Percentiles rank a stretch among this genome's conserved stretches.
These are phyloP conservation scores for Aspergillus sp. DNA, from an alignment of 2,329 filamentous ascomycete genomes.

Conservation along the genomic window DNA sequence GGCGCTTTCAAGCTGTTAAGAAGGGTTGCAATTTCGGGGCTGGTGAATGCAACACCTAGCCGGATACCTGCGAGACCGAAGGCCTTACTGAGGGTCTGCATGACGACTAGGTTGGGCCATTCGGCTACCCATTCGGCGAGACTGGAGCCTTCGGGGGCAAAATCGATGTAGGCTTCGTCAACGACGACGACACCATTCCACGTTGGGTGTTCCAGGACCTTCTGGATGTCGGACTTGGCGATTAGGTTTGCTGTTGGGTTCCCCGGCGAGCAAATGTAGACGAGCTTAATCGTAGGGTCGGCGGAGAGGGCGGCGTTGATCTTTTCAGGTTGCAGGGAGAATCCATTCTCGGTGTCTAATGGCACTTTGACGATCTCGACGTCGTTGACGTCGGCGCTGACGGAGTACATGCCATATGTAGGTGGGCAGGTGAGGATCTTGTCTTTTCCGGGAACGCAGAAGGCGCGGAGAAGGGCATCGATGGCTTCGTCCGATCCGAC, in stretches of 20 bases:
- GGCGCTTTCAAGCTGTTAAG: slow-evolving; percentile 94
- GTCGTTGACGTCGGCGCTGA: slow-evolving; percentile 93
- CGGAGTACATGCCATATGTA: slow-evolving; percentile 97
- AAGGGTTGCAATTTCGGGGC: slow-evolving; percentile 70
- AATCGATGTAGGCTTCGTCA: slow-evolving; percentile 97
- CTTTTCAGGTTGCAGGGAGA: slow-evolving; percentile 69
- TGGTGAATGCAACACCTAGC: slow-evolving; percentile 80
- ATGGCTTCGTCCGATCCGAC: slow-evolving; percentile 97
- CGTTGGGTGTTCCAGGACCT: slow-evolving; percentile 76
- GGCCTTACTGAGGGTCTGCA: slow-evolving; percentile 98
- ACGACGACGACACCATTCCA: slow-evolving; percentile 95
- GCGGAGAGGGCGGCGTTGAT: slow-evolving; percentile 66
- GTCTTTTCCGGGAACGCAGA: slow-evolving; percentile 83
- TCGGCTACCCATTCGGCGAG: slow-evolving; percentile 89
- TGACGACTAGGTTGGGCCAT: slow-evolving; percentile 92
- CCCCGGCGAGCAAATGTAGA: slow-evolving; percentile 91
- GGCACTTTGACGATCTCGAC: slow-evolving; percentile 84
- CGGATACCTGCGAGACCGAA: slow-evolving; percentile 95
- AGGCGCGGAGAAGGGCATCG: slow-evolving; percentile 88
- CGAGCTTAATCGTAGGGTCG: slow-evolving; percentile 73
- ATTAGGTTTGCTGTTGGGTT: slow-evolving; percentile 87
- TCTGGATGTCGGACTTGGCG: slow-evolving; percentile 69
- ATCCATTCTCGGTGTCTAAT: slow-evolving; percentile 68
- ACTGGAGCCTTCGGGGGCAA: slow-evolving; percentile 74
- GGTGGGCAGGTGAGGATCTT: slow-evolving; percentile 93